phyloP scores from a whole-genome alignment of 352 stramenopile species.

The Phytophthora palmivora region DNA sequence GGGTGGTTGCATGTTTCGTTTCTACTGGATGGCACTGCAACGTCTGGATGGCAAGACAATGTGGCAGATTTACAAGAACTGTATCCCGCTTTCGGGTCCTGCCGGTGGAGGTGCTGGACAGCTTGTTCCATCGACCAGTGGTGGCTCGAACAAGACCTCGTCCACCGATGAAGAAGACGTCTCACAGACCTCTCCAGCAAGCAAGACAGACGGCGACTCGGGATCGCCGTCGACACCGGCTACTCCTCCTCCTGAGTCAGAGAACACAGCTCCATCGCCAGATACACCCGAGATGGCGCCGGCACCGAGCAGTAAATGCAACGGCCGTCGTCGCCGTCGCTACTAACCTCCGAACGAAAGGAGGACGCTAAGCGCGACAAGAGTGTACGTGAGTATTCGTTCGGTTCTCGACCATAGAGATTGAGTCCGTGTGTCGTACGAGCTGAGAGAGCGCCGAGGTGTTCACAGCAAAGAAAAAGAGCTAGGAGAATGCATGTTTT shows the following conservation, averaged over 20 bases:
- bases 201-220: background rate
- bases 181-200: conserved; percentile 15
- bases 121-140: conserved; percentile 22
- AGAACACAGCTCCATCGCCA: conserved; percentile 2
- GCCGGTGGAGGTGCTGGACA: conserved; percentile 14
- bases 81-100: conserved; percentile 39
- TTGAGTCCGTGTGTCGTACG: conserved; percentile 14
- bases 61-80: conserved; percentile 61
- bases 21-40: conserved; percentile 59
- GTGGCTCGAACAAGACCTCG: conserved; percentile 5
- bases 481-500: conserved; percentile 25
- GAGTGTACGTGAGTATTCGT: conserved; percentile 26
- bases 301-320: conserved; percentile 32
- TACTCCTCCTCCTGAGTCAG: background rate
- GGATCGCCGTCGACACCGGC: background rate
- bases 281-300: conserved; percentile 24
- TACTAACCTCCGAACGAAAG: conserved; percentile 26
- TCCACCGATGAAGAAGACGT: background rate
- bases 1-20: conserved; percentile 43
- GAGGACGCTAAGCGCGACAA: conserved; percentile 12
- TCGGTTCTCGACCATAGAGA: conserved; percentile 9
- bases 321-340: conserved; percentile 24
- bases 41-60: conserved; percentile 23
- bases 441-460: conserved; percentile 8
- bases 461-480: conserved; percentile 11